These are phyloP conservation scores for Pseudozyma tsukubaensis DNA, from an alignment of 1,284 basidiomycete genomes.

Conservation along the genomic window DNA sequence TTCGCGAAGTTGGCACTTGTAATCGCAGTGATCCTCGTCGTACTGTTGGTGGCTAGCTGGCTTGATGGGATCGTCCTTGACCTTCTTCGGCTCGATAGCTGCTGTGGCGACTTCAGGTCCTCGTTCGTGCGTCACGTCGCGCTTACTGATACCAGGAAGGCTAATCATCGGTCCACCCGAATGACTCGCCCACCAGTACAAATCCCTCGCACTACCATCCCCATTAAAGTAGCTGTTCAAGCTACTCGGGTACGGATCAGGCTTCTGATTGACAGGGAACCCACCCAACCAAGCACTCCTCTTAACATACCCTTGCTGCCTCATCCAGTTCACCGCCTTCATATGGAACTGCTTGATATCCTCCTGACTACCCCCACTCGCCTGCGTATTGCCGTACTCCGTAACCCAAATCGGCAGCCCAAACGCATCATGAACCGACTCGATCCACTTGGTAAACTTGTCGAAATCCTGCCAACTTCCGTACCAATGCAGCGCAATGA, in stretches of 20 bases:
- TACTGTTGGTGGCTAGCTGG: constrained; percentile 21
- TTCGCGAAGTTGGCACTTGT: constrained; percentile 41
- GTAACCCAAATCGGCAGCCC: constrained; percentile 60
- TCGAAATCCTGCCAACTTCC: constrained; percentile 56
- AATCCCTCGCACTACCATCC: constrained; percentile 32
- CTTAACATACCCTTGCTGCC: constrained; percentile 48
- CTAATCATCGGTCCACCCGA: constrained; percentile 19
- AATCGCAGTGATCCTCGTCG: constrained; percentile 49
- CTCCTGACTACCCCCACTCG: constrained; percentile 32
- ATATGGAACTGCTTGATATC: constrained; percentile 56
- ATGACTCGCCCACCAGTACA: constrained; percentile 32
- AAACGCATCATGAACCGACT: constrained; percentile 47
- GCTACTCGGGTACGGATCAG: constrained; percentile 55
- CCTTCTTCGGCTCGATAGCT: not conserved
- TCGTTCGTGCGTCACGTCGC: constrained; percentile 1
- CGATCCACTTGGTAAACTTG: constrained; percentile 56
- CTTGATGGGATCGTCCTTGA: constrained; percentile 21
- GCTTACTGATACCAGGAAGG: constrained; percentile 20
- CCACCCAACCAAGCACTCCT: constrained; percentile 63
- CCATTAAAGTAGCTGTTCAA: constrained; percentile 61
- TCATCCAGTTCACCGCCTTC: constrained; percentile 54
- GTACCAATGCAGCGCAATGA: constrained; percentile 67
- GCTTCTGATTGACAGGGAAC: constrained; percentile 54
- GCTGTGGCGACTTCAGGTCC: not conserved
- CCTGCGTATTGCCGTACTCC: constrained; percentile 63